Percentiles rank a stretch among this genome's conserved stretches.
Evolutionary conservation across 257 asterid species (phyloP).

Genomic region (Knoxia roxburghii): DNA sequence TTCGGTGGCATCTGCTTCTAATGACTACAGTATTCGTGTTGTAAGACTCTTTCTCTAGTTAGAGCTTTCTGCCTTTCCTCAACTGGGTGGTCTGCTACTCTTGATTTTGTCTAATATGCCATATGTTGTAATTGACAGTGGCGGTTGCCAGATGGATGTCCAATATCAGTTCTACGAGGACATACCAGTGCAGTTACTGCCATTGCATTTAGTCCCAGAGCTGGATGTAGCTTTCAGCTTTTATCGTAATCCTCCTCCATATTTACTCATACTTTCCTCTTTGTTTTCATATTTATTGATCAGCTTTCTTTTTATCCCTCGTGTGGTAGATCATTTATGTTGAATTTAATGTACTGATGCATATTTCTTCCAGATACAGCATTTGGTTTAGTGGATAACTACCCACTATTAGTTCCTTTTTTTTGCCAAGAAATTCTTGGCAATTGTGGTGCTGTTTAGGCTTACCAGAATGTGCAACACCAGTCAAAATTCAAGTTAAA

Average conservation of each 20-base stretch:
- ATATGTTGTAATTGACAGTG: slow-evolving; percentile 49
- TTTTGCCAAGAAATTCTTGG: neutral
- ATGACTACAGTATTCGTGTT: slow-evolving; percentile 92
- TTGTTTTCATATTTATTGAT: slow-evolving; percentile 9
- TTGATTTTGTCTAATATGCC: neutral
- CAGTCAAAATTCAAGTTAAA: neutral
- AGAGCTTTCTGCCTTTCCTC: neutral
- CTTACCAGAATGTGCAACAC: slow-evolving; percentile 1
- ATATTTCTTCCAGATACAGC: slow-evolving; percentile 1
- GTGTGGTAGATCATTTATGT: neutral
- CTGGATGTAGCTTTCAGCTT: slow-evolving; percentile 59
- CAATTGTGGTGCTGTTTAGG: neutral
- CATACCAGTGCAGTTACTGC: slow-evolving; percentile 96
- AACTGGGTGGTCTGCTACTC: slow-evolving; percentile 19
- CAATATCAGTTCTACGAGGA: slow-evolving; percentile 92
- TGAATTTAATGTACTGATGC: neutral
- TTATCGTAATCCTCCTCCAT: slow-evolving; percentile 65
- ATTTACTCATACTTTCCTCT: slow-evolving; percentile 18
- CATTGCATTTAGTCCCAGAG: slow-evolving; percentile 86
- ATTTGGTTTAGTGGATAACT: neutral
- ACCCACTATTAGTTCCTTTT: neutral
- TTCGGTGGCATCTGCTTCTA: slow-evolving; percentile 90
- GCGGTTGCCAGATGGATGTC: slow-evolving; percentile 93
- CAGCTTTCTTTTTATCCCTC: neutral
- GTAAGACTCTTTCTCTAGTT: slow-evolving; percentile 46